These are phyloP conservation scores for Allium sativum DNA, from an alignment of 106 monocot species.

Conservation along the genomic window DNA sequence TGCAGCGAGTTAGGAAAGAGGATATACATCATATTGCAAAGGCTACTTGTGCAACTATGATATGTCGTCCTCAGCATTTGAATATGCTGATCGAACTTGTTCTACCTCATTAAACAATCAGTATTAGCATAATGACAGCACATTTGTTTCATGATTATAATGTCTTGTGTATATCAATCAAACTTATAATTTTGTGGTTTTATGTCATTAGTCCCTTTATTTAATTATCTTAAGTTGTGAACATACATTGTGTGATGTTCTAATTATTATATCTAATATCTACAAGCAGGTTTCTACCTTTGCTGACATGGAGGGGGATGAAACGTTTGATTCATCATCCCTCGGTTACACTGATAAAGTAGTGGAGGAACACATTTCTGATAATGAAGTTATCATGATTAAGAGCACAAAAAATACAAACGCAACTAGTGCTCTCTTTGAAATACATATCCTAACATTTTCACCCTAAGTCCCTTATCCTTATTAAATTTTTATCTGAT, in stretches of 20 bases:
- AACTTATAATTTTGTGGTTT: no score
- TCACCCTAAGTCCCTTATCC: neutral
- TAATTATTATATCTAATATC: neutral
- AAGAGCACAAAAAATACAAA: conserved; percentile 92
- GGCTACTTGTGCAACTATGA: conserved; percentile 89
- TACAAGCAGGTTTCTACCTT: conserved; percentile 69
- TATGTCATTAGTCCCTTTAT: no score
- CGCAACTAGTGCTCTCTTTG: conserved; percentile 44
- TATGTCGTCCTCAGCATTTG: conserved; percentile 19
- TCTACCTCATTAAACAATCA: neutral
- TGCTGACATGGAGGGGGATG: conserved; percentile 99
- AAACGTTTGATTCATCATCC: conserved; percentile 84
- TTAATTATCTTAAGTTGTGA: no score
- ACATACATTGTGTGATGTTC: neutral
- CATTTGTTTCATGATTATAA: no score
- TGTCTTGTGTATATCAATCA: no score
- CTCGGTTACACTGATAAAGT: conserved; percentile 90
- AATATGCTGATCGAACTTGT: neutral
- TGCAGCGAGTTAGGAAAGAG: conserved; percentile 82
- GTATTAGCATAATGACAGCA: no score
- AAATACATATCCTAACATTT: neutral
- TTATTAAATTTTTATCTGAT: neutral
- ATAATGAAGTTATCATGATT: conserved; percentile 90
- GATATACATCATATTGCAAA: conserved; percentile 96
- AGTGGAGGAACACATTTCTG: conserved; percentile 82